Conservation (phyloP, 345 rosid genomes). For the Litchi chinensis region DNA sequence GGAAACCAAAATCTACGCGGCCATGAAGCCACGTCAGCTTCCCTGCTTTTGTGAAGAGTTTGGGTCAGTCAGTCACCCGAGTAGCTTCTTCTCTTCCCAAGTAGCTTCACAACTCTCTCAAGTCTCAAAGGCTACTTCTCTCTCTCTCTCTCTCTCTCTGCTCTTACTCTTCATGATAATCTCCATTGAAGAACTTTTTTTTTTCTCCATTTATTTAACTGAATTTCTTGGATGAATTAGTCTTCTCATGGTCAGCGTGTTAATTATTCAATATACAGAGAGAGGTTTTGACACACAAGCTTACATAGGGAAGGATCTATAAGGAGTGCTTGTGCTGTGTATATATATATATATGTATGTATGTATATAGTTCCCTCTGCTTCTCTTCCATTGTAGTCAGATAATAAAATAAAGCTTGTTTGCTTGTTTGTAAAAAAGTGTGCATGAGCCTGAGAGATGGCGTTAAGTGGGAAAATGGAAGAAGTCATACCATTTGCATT, state of each 20-base stretch:
- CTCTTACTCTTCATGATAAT: background rate
- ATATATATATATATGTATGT: no score
- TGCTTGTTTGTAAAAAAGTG: no score
- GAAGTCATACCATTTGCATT: slow-evolving; percentile 48
- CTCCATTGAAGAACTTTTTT: background rate
- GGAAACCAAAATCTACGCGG: slow-evolving; percentile 4
- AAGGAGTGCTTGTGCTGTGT: no score
- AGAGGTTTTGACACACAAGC: background rate
- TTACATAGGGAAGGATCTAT: no score
- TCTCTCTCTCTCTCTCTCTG: slow-evolving; percentile 1
- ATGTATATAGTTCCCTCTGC: background rate
- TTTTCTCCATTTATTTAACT: background rate
- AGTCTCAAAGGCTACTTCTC: slow-evolving; percentile 57
- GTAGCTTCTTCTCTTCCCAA: slow-evolving; percentile 59
- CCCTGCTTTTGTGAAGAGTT: slow-evolving; percentile 32
- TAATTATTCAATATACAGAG: background rate
- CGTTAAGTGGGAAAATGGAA: slow-evolving; percentile 21
- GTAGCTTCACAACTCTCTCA: slow-evolving; percentile 48
- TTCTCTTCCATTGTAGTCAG: background rate
- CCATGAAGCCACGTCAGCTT: slow-evolving; percentile 26
- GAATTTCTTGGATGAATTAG: background rate
- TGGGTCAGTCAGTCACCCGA: slow-evolving; percentile 48
- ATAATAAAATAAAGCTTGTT: no score
- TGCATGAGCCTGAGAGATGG: slow-evolving; percentile 25
- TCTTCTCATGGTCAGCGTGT: background rate